Percentiles rank a stretch among this genome's conserved stretches.
Conservation (phyloP, 176 grass and related monocot genomes). For the Dendrocalamus sinicus region DNA sequence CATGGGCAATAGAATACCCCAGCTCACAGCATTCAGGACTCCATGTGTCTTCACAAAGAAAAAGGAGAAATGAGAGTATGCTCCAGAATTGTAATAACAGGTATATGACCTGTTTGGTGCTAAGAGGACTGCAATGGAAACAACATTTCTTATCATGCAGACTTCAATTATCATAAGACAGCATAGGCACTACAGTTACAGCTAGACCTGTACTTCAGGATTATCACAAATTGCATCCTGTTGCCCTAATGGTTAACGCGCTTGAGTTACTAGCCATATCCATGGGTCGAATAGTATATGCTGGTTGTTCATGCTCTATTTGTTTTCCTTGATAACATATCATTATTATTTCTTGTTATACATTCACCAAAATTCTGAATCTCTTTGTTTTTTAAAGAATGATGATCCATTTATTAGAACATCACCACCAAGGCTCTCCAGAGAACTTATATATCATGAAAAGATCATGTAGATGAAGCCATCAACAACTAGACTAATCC, state of each 20-base stretch:
- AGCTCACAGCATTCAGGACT: constrained; percentile 78
- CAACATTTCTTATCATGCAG: background rate
- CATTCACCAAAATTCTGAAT: too few relatives aligned
- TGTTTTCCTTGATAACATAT: too few relatives aligned
- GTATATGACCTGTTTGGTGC: background rate
- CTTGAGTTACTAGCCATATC: too few relatives aligned
- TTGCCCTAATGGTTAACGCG: background rate
- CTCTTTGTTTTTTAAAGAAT: too few relatives aligned
- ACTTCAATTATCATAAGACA: background rate
- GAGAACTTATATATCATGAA: background rate
- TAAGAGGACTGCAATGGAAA: background rate
- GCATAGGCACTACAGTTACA: background rate
- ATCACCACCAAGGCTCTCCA: background rate
- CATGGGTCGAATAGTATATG: too few relatives aligned
- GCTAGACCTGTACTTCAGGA: background rate
- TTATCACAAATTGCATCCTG: background rate
- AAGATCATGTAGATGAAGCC: background rate
- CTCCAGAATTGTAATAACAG: background rate
- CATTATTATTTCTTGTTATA: too few relatives aligned
- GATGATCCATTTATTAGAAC: background rate
- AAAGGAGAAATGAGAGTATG: constrained; percentile 1
- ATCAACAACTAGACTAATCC: background rate
- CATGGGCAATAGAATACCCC: constrained; percentile 80
- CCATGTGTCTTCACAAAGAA: constrained; percentile 67
- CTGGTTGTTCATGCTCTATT: too few relatives aligned